Conservation (phyloP, 2,329 filamentous ascomycete species). For the Sclerotinia minor region DNA sequence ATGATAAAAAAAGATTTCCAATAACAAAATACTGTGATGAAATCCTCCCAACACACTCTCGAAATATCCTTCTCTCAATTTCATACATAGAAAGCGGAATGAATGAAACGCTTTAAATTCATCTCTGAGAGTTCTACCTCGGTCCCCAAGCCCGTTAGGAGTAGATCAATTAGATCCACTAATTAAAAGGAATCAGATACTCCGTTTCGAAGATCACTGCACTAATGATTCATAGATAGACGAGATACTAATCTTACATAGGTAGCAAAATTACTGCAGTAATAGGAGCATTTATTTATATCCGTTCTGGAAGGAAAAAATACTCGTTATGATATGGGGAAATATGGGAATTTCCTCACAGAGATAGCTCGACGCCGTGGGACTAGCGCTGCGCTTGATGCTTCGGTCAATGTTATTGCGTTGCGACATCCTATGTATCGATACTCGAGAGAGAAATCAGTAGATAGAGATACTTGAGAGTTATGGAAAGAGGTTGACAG, state of each 20-base stretch:
- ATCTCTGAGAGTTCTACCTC: not conserved
- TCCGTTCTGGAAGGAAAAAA: constrained; percentile 9
- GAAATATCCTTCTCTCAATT: not conserved
- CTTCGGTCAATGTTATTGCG: constrained; percentile 1
- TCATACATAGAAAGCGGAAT: constrained; percentile 1
- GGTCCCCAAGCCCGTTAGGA: not conserved
- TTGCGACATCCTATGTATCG: not conserved
- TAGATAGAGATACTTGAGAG: not conserved
- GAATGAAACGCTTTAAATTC: constrained; percentile 3
- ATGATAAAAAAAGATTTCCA: not conserved
- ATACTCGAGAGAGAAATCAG: not conserved
- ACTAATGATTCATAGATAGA: not conserved
- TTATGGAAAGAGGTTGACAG: not conserved
- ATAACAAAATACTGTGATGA: constrained; percentile 1
- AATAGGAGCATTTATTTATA: not conserved
- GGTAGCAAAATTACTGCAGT: not conserved
- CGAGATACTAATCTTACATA: not conserved
- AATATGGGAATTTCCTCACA: not conserved
- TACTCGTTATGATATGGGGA: constrained; percentile 1
- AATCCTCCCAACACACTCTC: not conserved
- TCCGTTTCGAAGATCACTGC: not conserved
- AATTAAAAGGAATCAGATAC: not conserved
- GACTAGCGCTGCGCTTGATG: constrained; percentile 6
- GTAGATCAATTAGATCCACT: too few species aligned
- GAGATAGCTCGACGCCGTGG: not conserved